phyloP scores from a whole-genome alignment of 208 protist genomes.

The Crithidia expoeki region DNA sequence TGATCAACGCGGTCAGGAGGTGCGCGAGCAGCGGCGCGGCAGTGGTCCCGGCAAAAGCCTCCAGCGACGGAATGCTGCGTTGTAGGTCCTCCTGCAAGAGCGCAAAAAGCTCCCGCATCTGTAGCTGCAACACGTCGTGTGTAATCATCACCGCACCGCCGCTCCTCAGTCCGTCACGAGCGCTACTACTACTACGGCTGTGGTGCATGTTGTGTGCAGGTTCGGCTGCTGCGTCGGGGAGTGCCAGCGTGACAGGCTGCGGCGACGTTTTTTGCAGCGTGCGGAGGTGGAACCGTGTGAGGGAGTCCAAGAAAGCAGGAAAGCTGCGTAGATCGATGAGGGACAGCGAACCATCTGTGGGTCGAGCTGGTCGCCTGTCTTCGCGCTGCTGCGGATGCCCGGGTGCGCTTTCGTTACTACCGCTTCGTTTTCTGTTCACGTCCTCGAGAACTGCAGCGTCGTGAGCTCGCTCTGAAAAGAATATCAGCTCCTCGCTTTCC shows the following conservation, averaged over 20 bases:
- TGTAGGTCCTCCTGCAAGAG: constrained; percentile 47
- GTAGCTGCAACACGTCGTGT: neutral
- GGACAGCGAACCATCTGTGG: constrained; percentile 35
- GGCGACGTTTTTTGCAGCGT: constrained; percentile 7
- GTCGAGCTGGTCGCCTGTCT: too few relatives aligned
- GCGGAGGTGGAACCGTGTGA: constrained; percentile 24
- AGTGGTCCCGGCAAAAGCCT: constrained; percentile 18
- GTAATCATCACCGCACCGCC: neutral
- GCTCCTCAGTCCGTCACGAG: too few relatives aligned
- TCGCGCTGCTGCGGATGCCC: neutral
- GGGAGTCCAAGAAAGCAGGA: constrained; percentile 41
- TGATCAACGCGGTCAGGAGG: constrained; percentile 32
- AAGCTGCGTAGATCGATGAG: constrained; percentile 50
- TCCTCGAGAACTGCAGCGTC: neutral
- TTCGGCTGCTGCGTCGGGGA: neutral
- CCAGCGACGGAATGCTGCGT: constrained; percentile 34
- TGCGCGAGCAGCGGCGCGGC: constrained; percentile 33
- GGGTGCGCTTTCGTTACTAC: too few relatives aligned
- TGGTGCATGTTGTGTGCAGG: too few relatives aligned
- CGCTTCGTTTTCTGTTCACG: neutral
- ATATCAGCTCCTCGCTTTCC: neutral
- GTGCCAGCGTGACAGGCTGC: neutral
- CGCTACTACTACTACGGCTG: too few relatives aligned
- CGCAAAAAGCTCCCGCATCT: constrained; percentile 37
- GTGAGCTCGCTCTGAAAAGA: neutral